A percentile compares a stretch with the other conserved stretches of the same genome.
phyloP scores from a whole-genome alignment of 2,329 filamentous ascomycete genomes.

The Meredithiella fracta region DNA sequence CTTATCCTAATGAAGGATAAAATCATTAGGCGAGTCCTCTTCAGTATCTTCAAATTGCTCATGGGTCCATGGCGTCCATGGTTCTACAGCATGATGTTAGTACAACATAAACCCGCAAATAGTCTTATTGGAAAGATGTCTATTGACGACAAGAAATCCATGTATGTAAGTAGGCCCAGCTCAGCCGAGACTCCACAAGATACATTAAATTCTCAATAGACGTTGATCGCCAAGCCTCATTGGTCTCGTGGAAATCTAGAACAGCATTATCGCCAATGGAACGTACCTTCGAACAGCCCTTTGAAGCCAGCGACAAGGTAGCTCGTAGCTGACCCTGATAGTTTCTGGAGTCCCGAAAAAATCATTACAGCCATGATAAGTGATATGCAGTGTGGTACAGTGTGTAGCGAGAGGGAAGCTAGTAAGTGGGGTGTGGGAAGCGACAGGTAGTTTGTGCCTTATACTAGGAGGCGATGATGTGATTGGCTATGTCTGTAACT shows the following conservation, averaged over 20 bases:
- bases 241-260: not conserved
- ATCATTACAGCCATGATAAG: not conserved
- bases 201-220: not conserved
- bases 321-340: not conserved
- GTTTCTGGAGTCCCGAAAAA: not conserved
- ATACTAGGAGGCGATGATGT: no score
- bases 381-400: not conserved
- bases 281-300: constrained; percentile 3
- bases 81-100: not conserved
- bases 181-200: no score
- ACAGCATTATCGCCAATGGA: not conserved
- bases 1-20: not conserved
- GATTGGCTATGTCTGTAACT: no score
- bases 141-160: no score
- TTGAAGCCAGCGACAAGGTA: constrained; percentile 1
- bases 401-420: not conserved
- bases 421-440: no score
- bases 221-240: not conserved
- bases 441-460: no score
- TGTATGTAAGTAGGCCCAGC: no score
- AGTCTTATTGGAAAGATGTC: no score
- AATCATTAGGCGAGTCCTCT: not conserved
- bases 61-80: constrained; percentile 5
- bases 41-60: not conserved
- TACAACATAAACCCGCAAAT: no score